Percentiles rank a stretch among this genome's conserved stretches.
Conservation (phyloP, 176 grass and related monocot genomes). For the Urochloa ruziziensis region DNA sequence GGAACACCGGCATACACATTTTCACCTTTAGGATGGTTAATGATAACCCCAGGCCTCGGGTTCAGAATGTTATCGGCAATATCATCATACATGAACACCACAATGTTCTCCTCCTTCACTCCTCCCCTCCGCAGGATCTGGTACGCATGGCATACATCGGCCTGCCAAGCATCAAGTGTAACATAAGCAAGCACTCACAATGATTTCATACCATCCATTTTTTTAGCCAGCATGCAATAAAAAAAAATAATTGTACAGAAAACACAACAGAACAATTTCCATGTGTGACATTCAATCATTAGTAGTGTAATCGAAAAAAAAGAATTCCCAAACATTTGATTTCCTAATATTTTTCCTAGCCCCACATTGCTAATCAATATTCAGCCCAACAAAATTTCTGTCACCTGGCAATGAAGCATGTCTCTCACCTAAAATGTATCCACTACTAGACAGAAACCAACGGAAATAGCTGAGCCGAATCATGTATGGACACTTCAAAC, state of each 20-base stretch:
- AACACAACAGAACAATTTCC: neutral
- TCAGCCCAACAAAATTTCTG: conserved; percentile 7
- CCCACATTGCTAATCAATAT: neutral
- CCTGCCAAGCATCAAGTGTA: conserved; percentile 28
- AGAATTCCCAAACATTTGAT: neutral
- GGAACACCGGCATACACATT: conserved; percentile 87
- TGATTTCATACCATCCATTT: neutral
- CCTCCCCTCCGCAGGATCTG: conserved; percentile 72
- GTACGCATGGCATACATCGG: conserved; percentile 92
- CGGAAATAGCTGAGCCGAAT: neutral
- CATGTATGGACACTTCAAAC: neutral
- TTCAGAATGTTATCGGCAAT: conserved; percentile 65
- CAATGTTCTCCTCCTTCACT: conserved; percentile 86
- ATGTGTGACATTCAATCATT: neutral
- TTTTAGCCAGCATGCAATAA: neutral
- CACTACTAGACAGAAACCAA: neutral
- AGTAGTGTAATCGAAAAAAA: neutral
- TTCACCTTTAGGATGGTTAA: conserved; percentile 78
- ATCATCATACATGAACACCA: conserved; percentile 92
- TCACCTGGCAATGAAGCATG: neutral
- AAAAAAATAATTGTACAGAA: neutral
- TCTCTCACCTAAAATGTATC: neutral
- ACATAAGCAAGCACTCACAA: conserved; percentile 2
- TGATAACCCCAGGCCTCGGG: conserved; percentile 67
- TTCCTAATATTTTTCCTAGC: no score